A percentile compares a stretch with the other conserved stretches of the same genome.
phyloP scores from a whole-genome alignment of 108 stramenopile genomes.

The Poteriospumella lacustris region DNA sequence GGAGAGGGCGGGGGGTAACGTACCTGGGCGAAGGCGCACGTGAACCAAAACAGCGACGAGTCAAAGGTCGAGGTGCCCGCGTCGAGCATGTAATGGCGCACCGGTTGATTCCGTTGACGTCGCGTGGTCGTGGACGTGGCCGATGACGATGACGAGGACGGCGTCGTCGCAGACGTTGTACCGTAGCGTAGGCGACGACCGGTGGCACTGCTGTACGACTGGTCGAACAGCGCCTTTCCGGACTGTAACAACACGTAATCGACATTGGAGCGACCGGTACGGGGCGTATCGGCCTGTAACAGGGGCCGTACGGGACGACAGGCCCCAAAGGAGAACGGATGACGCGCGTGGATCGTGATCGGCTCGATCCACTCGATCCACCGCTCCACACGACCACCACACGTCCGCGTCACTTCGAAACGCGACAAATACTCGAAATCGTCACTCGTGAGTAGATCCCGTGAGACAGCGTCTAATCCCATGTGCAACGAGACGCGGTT shows the following conservation, averaged over 20 bases:
- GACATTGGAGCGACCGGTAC: not conserved
- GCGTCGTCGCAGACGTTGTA: too few relatives aligned
- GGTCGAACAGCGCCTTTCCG: not conserved
- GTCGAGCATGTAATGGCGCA: slow-evolving; percentile 12
- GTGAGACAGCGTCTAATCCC: too few relatives aligned
- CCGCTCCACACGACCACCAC: not conserved
- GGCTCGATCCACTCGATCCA: slow-evolving; percentile 25
- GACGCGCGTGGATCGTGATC: not conserved
- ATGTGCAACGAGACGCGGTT: not conserved
- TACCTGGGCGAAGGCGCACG: slow-evolving; percentile 18
- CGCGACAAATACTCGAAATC: not conserved
- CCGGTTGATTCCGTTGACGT: too few relatives aligned
- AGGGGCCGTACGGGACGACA: not conserved
- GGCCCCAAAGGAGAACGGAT: not conserved
- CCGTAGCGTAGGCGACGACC: too few relatives aligned
- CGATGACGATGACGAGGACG: too few relatives aligned
- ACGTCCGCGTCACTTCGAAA: not conserved
- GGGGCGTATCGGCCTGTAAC: not conserved
- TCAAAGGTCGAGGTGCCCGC: slow-evolving; percentile 22
- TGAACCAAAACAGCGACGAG: slow-evolving; percentile 22
- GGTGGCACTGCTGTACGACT: too few relatives aligned
- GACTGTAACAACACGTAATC: slow-evolving; percentile 22
- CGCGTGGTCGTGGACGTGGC: too few relatives aligned
- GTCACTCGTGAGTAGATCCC: too few relatives aligned
- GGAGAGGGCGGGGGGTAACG: not conserved